Base-by-base conservation (phyloP, 257 asterid genomes). In the Anisodus acutangulus region DNA sequence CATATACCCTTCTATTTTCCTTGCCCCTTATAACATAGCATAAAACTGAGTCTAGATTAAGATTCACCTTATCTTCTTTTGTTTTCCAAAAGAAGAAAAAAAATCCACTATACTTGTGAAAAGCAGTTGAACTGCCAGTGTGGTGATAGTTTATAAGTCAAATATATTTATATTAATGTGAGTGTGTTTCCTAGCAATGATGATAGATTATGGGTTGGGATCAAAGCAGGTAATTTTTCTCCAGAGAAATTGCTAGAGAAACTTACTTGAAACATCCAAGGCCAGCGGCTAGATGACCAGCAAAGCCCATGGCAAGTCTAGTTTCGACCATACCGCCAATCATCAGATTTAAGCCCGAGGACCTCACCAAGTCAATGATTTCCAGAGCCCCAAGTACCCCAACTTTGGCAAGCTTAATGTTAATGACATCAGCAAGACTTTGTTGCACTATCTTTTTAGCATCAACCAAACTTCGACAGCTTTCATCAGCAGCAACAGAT, bases 301-400 rank as follows among this genome's bases (percentile, higher is more conserved):
- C 97, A 76, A 95, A 95, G 83, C 98, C 98, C 98, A 95, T 95
- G 4, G 97, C 96, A 45, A 95, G 94, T 67, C 98, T 91, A 26
- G 98, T 95, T 87, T 95, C 98, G 83, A 95, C 98, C 98, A 95
- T 95, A 82, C 98, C 98, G 80, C 98, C 98, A 79, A 95, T 93
- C 98, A 95, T 95, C 82, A 95, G 85, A 87, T 91, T 91, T 83
- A 95, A 72, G 80, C 97, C 98, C 0, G 97, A 90, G 53, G 80
- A 85, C 81, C 91, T 91, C 17, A 91, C 96, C 81, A 93, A 84
- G 63, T 92, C 96, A 87, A 95, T 95, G 43, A 92, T 92, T 81
- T 91, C 92, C 62, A 95, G 92, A 71, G 98, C 98, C 69, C 95
- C 96, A 78, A 91, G 90, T 5, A 95, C 98, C 72, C 98, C 98